phyloP scores from a whole-genome alignment of 257 asterid species.

The Salvia miltiorrhiza region DNA sequence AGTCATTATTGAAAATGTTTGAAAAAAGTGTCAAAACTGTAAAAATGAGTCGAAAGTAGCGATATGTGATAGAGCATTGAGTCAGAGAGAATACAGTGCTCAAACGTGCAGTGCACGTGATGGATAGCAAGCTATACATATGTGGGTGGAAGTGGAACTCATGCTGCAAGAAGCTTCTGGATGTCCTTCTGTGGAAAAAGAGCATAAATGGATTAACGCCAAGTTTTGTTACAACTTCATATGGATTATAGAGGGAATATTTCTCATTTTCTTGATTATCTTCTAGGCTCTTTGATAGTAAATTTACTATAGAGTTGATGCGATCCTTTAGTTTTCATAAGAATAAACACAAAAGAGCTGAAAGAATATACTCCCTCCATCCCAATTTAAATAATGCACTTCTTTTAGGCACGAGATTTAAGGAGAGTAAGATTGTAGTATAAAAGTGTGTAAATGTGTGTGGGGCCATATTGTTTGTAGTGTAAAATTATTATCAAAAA shows the following conservation, averaged over 20 bases:
- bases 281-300: background rate
- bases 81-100: background rate
- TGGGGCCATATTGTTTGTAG: no score
- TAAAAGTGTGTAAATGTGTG: no score
- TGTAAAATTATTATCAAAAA: no score
- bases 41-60: no score
- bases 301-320: background rate
- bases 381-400: no score
- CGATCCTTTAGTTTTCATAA: background rate
- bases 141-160: slow-evolving; percentile 22
- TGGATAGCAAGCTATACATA: background rate
- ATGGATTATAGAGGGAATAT: background rate
- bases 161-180: slow-evolving; percentile 62
- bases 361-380: no score
- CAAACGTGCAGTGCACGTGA: background rate
- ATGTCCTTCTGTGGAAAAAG: slow-evolving; percentile 60
- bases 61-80: background rate
- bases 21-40: no score
- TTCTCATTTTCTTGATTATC: background rate
- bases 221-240: background rate
- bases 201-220: background rate
- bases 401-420: no score
- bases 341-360: background rate
- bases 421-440: no score
- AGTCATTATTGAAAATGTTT: no score